Base-by-base conservation (phyloP, 257 asterid genomes). In the Cinchona pubescens region DNA sequence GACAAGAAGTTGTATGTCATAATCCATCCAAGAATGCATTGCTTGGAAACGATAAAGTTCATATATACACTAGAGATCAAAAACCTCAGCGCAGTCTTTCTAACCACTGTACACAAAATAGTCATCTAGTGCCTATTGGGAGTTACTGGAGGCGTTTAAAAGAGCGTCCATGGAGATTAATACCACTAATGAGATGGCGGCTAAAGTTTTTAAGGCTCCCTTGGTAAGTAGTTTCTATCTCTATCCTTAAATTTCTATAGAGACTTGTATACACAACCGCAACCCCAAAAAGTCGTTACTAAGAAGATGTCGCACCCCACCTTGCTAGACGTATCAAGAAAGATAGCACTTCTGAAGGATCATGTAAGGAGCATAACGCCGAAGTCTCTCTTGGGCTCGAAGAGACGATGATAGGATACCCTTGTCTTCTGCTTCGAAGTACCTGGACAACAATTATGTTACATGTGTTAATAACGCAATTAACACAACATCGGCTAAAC, bases 391-490 rank as follows among this genome's bases (percentile, higher is more conserved):
- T 85, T 19, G 96, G 90, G 8, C 49, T 76, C 1, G 93, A 83
- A 1, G 97, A 85, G 49, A 92, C 97, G 5, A 90, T 71, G 11
- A 92, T 88, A 0, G 94, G 91, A 67, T 79, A 85, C 3, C 97
- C 97, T 32, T 79, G 74, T 63, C 79, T 87, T 55, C 80, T 80
- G 40, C 77, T 58, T 56, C 67, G 81, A 30, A 92, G 85, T 15
- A 85, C 93, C 97, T 92, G 75, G n/a, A 75, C 9, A 40, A 27
- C 69, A 42, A 16, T 11, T 27, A 30, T n/a, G 38, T 59, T 59
- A 25, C 37, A 1, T 13, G 13, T 27, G 64, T 7, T 56, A 23
- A n/a, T 4, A 1, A 21, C 27, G 29, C 3, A 58, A 27, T n/a
- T n/a, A n/a, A n/a, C n/a, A n/a, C n/a, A n/a, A 3, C 35, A 58